Percentiles rank a stretch among this genome's conserved stretches.
Evolutionary conservation across 179 eudicot species (phyloP).

Genomic region (Actinidia chinensis): DNA sequence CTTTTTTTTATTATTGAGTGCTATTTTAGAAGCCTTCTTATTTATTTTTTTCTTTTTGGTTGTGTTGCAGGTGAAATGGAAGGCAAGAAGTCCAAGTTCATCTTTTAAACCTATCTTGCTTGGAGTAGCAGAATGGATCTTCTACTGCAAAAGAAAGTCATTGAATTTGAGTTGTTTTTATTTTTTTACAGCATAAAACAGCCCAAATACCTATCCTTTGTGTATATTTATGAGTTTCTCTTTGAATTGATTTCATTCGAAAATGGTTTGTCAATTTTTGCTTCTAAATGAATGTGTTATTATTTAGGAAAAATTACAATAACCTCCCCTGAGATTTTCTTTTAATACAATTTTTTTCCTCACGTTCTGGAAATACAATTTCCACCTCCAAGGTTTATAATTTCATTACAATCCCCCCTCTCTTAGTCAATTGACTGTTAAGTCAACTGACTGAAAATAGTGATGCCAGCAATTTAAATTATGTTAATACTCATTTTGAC

Average conservation of each 20-base stretch:
- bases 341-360: too few relatives aligned
- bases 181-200: neutral
- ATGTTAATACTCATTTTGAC: too few relatives aligned
- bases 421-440: too few relatives aligned
- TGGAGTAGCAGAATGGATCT: neutral
- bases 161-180: neutral
- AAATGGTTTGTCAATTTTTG: constrained; percentile 18
- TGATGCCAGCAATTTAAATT: too few relatives aligned
- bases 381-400: too few relatives aligned
- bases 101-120: neutral
- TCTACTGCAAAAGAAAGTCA: neutral
- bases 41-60: neutral
- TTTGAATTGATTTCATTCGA: neutral
- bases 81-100: constrained; percentile 7
- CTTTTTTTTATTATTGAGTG: neutral
- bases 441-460: too few relatives aligned
- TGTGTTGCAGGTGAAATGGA: constrained; percentile 5
- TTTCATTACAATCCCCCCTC: too few relatives aligned
- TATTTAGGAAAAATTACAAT: too few relatives aligned
- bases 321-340: too few relatives aligned
- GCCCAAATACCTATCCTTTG: constrained; percentile 5
- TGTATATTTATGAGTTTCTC: neutral
- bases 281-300: constrained; percentile 7
- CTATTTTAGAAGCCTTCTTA: neutral
- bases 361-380: too few relatives aligned